phyloP scores from a whole-genome alignment of 495 filamentous ascomycete genomes.

The Lophiotrema nucula region DNA sequence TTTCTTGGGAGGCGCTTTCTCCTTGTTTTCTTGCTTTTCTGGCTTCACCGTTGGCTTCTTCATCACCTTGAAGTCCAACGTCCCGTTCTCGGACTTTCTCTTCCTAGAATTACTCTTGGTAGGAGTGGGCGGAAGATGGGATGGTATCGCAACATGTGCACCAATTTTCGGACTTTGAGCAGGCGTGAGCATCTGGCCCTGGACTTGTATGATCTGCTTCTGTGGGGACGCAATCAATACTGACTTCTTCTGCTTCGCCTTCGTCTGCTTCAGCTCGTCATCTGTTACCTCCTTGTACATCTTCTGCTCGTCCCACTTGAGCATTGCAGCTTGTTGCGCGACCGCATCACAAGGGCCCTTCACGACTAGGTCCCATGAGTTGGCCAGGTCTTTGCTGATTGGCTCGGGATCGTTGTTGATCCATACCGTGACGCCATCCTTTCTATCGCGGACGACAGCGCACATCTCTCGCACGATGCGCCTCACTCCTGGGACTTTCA shows the following conservation, averaged over 20 bases:
- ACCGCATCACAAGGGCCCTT: conserved; percentile 85
- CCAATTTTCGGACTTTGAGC: conserved; percentile 14
- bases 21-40: neutral
- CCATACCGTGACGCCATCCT: conserved; percentile 91
- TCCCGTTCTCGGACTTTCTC: conserved; percentile 2
- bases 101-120: neutral
- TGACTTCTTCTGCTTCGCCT: conserved; percentile 9
- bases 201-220: conserved; percentile 21
- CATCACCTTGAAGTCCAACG: neutral
- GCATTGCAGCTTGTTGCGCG: conserved; percentile 69
- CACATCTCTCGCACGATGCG: conserved; percentile 91
- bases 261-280: conserved; percentile 33
- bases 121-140: conserved; percentile 1
- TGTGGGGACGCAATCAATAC: conserved; percentile 22
- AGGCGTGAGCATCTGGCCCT: conserved; percentile 24
- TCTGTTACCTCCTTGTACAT: conserved; percentile 48
- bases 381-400: conserved; percentile 76
- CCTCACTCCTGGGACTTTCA: conserved; percentile 86
- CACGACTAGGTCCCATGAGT: conserved; percentile 89
- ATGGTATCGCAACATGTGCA: neutral
- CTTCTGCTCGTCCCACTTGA: conserved; percentile 68
- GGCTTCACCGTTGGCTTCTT: neutral
- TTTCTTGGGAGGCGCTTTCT: conserved; percentile 12
- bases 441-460: conserved; percentile 68
- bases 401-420: conserved; percentile 87